Conservation (phyloP, 805 yeast species). For the Ogataea polymorpha region DNA sequence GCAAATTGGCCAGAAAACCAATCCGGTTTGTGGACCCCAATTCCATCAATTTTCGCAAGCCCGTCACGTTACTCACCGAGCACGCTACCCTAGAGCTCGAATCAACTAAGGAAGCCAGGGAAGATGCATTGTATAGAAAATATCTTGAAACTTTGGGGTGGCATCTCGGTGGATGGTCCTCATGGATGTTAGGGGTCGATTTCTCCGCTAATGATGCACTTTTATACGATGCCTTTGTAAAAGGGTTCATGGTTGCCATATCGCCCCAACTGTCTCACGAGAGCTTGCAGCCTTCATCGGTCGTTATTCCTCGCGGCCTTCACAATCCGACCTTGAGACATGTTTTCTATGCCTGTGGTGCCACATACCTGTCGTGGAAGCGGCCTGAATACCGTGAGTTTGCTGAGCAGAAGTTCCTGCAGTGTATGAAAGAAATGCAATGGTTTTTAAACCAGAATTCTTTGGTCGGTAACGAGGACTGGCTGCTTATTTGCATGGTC, state of each 20-base stretch:
- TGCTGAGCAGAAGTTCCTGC: conserved; percentile 10
- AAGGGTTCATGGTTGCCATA: conserved; percentile 38
- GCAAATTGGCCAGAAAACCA: too few species aligned
- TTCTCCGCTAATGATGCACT: conserved; percentile 18
- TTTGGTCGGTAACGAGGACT: not conserved
- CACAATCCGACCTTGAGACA: conserved; percentile 24
- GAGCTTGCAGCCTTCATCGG: conserved; percentile 37
- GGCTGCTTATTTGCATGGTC: not conserved
- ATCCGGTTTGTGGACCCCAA: too few species aligned
- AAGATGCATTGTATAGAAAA: too few species aligned
- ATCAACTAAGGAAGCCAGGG: too few species aligned
- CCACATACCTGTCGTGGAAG: conserved; percentile 35
- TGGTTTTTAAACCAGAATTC: not conserved
- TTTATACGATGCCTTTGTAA: conserved; percentile 35
- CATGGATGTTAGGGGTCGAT: conserved; percentile 18
- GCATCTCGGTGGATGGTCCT: not conserved
- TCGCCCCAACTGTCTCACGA: conserved; percentile 42
- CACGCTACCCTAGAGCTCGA: too few species aligned
- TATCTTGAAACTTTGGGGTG: too few species aligned
- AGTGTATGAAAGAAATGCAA: too few species aligned
- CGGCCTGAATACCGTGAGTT: conserved; percentile 24
- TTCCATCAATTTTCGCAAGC: too few species aligned
- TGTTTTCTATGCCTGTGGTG: conserved; percentile 39
- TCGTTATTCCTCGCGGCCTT: conserved; percentile 37
- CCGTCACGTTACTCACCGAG: too few species aligned